Conservation (phyloP, 345 rosid species). For the Lagerstroemia speciosa region DNA sequence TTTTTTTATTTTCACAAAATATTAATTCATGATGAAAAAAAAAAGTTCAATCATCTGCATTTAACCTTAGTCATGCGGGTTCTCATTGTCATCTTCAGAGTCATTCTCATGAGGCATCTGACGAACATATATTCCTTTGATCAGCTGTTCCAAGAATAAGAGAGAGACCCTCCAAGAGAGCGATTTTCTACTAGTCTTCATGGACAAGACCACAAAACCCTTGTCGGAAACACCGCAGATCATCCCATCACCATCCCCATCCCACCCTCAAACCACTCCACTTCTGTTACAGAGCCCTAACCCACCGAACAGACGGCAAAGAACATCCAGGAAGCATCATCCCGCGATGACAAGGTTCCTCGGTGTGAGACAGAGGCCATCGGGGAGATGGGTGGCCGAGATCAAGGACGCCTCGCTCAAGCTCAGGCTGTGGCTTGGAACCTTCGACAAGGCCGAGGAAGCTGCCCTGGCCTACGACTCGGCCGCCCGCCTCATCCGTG, state of each 20-base stretch:
- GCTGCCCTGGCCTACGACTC: constrained; percentile 45
- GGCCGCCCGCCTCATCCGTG: constrained; percentile 39
- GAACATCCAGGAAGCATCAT: constrained; percentile 3
- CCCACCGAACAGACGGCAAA: constrained; percentile 10
- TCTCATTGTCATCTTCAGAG: too few species aligned
- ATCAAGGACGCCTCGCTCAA: constrained; percentile 46
- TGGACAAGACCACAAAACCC: not conserved
- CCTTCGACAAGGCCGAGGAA: constrained; percentile 37
- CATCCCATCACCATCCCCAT: not conserved
- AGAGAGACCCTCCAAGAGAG: not conserved
- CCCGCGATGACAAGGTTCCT: constrained; percentile 24
- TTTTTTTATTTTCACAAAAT: too few species aligned
- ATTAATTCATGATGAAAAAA: too few species aligned
- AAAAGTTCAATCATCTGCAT: too few species aligned
- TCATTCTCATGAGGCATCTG: not conserved
- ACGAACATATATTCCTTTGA: not conserved
- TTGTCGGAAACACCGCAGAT: not conserved
- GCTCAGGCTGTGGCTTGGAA: constrained; percentile 52
- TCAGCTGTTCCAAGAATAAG: not conserved
- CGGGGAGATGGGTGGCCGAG: constrained; percentile 59
- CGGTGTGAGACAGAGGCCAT: constrained; percentile 53
- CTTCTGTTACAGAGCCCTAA: not conserved
- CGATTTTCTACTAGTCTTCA: not conserved
- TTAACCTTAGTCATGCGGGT: too few species aligned
- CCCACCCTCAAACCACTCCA: too few species aligned